These are phyloP conservation scores for Adansonia digitata DNA, from an alignment of 345 rosid genomes.

Conservation along the genomic window DNA sequence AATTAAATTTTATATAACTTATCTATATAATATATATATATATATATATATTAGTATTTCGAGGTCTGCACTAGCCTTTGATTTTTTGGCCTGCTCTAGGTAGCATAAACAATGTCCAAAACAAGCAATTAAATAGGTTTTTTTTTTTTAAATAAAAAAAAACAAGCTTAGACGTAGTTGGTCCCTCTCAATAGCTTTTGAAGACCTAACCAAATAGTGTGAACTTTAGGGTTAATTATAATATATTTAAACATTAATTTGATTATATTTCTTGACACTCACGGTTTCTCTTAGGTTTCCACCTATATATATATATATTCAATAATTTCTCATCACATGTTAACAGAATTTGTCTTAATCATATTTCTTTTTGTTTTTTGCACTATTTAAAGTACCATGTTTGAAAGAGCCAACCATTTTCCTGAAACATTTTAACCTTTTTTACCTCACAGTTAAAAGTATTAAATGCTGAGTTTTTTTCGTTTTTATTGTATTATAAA, in stretches of 20 bases:
- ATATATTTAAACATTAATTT: no score
- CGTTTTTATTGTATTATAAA: no score
- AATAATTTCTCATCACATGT: background rate
- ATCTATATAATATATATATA: no score
- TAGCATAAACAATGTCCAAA: background rate
- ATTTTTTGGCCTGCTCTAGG: background rate
- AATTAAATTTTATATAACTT: no score
- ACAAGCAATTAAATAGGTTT: background rate
- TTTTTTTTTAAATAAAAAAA: no score
- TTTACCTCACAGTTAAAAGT: no score
- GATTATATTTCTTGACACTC: background rate
- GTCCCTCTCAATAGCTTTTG: background rate
- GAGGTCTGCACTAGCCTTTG: no score
- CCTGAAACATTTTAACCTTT: no score
- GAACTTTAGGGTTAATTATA: no score
- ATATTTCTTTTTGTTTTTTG: background rate
- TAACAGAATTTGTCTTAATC: background rate
- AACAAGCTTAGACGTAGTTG: background rate
- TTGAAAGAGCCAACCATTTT: no score
- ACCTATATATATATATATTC: background rate
- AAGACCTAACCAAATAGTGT: background rate
- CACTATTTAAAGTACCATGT: background rate
- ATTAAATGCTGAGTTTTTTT: no score
- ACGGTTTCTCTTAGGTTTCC: background rate
- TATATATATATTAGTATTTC: no score